phyloP scores from a whole-genome alignment of 306 rosid species.

The Abrus precatorius region DNA sequence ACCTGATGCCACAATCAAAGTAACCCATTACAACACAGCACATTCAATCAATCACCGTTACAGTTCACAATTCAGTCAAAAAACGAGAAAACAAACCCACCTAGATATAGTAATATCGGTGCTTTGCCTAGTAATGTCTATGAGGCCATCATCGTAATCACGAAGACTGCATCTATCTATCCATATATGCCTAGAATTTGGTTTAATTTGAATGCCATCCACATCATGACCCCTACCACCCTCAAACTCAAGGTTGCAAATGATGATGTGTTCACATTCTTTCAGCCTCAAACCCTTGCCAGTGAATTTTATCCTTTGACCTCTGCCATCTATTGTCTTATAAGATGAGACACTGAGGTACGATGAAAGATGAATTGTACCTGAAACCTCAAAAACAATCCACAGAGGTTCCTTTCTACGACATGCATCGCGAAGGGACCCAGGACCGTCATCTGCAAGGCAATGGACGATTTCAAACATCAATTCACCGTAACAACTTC shows the following conservation, averaged over 20 bases:
- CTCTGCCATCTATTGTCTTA: slow-evolving; percentile 93
- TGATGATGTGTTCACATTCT: slow-evolving; percentile 88
- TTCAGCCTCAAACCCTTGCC: slow-evolving; percentile 94
- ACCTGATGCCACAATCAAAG: slow-evolving; percentile 60
- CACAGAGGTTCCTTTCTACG: slow-evolving; percentile 72
- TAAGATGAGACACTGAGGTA: slow-evolving; percentile 74
- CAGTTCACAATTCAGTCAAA: neutral
- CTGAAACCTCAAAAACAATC: slow-evolving; percentile 79
- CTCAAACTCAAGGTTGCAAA: slow-evolving; percentile 96
- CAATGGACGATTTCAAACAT: too few species aligned
- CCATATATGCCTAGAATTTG: slow-evolving; percentile 91
- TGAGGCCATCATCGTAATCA: slow-evolving; percentile 92
- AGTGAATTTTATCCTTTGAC: slow-evolving; percentile 76
- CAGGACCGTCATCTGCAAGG: slow-evolving; percentile 77
- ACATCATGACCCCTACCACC: slow-evolving; percentile 97
- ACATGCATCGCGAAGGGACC: slow-evolving; percentile 80
- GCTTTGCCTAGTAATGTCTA: slow-evolving; percentile 91
- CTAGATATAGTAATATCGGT: slow-evolving; percentile 91
- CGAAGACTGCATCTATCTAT: slow-evolving; percentile 92
- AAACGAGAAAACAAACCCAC: slow-evolving; percentile 53
- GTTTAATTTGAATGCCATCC: slow-evolving; percentile 95
- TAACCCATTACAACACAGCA: slow-evolving; percentile 32
- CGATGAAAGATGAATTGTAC: slow-evolving; percentile 72
- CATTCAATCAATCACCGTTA: slow-evolving; percentile 3
- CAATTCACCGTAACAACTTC: too few species aligned